Conservation (phyloP, 2,329 filamentous ascomycete genomes). For the Xylariaceae sp. region DNA sequence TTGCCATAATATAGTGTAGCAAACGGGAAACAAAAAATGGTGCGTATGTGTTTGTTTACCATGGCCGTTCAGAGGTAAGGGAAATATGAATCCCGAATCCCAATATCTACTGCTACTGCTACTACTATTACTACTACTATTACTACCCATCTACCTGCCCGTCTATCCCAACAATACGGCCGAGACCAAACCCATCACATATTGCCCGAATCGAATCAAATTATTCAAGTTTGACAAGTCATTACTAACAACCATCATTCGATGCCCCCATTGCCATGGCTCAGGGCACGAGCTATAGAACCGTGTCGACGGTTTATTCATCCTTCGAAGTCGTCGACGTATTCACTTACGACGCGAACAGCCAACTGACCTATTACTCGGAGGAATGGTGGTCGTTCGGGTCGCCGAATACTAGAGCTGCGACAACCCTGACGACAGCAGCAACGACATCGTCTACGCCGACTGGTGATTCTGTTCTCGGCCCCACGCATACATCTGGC, state of each 20-base stretch:
- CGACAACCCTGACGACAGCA: not conserved
- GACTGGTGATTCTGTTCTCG: not conserved
- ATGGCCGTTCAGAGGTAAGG: too few species aligned
- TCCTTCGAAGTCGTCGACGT: not conserved
- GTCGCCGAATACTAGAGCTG: not conserved
- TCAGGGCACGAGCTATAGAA: not conserved
- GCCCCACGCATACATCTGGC: not conserved
- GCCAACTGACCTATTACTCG: not conserved
- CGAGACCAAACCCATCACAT: too few species aligned
- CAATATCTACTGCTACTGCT: too few species aligned
- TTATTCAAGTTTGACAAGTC: not conserved
- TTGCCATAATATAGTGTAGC: too few species aligned
- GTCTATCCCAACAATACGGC: too few species aligned
- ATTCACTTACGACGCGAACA: not conserved
- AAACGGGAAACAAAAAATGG: too few species aligned
- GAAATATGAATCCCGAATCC: too few species aligned
- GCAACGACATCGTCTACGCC: not conserved
- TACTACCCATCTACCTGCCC: too few species aligned
- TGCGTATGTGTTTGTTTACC: too few species aligned
- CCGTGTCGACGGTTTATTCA: not conserved
- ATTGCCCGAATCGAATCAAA: not conserved
- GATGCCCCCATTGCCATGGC: not conserved
- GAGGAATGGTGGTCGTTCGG: not conserved
- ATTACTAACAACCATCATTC: too few species aligned
- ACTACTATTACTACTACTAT: too few species aligned